These are phyloP conservation scores for Phialocephala subalpina DNA, from an alignment of 2,329 filamentous ascomycete genomes.

Conservation along the genomic window DNA sequence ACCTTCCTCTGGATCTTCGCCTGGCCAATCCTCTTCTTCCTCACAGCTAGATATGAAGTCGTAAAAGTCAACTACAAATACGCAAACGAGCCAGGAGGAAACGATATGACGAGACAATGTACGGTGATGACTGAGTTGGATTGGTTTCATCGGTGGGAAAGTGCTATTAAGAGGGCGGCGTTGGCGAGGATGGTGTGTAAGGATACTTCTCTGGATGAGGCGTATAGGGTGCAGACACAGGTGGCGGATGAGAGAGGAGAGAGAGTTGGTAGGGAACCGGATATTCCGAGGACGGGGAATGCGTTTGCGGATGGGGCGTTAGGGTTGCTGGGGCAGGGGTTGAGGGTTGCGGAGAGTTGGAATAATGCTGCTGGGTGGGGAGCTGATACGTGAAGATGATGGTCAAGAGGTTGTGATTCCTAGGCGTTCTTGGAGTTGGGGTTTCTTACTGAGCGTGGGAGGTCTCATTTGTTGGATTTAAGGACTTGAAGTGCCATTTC, in stretches of 20 bases:
- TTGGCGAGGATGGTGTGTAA: slow-evolving; percentile 55
- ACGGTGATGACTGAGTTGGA: slow-evolving; percentile 53
- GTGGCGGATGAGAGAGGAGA: slow-evolving; percentile 39
- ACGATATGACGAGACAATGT: slow-evolving; percentile 28
- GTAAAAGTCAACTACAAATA: slow-evolving; percentile 60
- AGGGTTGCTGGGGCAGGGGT: slow-evolving; percentile 55
- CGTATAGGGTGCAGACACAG: slow-evolving; percentile 58
- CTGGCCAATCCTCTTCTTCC: slow-evolving; percentile 75
- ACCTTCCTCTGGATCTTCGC: slow-evolving; percentile 73
- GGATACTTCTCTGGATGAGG: slow-evolving; percentile 62
- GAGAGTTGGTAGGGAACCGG: slow-evolving; percentile 16
- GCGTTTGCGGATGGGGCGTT: slow-evolving; percentile 50
- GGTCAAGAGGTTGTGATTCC: not conserved
- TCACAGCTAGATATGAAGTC: slow-evolving; percentile 73
- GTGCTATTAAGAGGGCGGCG: slow-evolving; percentile 66
- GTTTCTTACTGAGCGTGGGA: not conserved
- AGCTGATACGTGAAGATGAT: slow-evolving; percentile 31
- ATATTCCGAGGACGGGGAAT: slow-evolving; percentile 45
- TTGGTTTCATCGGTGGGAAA: slow-evolving; percentile 70
- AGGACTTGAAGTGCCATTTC: not conserved
- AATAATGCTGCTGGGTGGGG: slow-evolving; percentile 38
- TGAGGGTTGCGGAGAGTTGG: slow-evolving; percentile 35
- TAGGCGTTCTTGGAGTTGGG: not conserved
- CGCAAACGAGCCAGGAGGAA: slow-evolving; percentile 29
- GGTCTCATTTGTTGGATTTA: not conserved